Percentiles rank a stretch among this genome's conserved stretches.
These are phyloP conservation scores for Candida loeiensis DNA, from an alignment of 805 yeast species.

Conservation along the genomic window DNA sequence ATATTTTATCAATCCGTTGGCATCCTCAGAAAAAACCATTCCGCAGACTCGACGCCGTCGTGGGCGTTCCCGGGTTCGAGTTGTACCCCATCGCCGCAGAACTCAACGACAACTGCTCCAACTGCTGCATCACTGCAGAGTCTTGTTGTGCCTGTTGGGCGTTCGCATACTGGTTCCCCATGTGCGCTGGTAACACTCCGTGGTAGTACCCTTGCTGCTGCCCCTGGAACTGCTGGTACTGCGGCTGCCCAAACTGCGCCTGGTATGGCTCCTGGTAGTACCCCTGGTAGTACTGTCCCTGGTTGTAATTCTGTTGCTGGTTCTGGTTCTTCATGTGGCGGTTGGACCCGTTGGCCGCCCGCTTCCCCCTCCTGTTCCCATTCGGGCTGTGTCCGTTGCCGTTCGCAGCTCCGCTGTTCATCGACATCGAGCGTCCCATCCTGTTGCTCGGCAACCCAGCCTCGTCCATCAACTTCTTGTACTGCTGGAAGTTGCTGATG, in stretches of 20 bases:
- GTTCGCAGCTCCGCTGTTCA: conserved; percentile 4
- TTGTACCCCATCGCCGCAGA: conserved; percentile 47
- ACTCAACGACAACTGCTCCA: conserved; percentile 43
- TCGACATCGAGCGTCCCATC: conserved; percentile 24
- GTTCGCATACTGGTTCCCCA: conserved; percentile 3
- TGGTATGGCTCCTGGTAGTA: conserved; percentile 7
- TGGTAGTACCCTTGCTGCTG: conserved; percentile 1
- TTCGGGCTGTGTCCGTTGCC: conserved; percentile 2
- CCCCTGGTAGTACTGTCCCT: background rate
- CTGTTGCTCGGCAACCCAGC: conserved; percentile 60
- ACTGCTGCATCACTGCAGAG: conserved; percentile 41
- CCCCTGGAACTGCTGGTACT: conserved; percentile 6
- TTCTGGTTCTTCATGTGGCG: conserved; percentile 6
- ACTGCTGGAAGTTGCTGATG: conserved; percentile 59
- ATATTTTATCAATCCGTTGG: no score
- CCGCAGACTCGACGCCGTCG: conserved; percentile 19
- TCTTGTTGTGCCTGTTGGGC: conserved; percentile 21
- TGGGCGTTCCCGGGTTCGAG: conserved; percentile 43
- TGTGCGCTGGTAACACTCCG: conserved; percentile 4
- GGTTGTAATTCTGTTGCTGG: conserved; percentile 8
- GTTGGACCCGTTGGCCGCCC: conserved; percentile 11
- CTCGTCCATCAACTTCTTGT: conserved; percentile 86
- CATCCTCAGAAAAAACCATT: conserved; percentile 24
- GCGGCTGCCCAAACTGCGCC: conserved; percentile 7
- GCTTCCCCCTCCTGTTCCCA: conserved; percentile 24